Base-by-base conservation (phyloP, 768 basidiomycete species). In the Tricholoma bakamatsutake region DNA sequence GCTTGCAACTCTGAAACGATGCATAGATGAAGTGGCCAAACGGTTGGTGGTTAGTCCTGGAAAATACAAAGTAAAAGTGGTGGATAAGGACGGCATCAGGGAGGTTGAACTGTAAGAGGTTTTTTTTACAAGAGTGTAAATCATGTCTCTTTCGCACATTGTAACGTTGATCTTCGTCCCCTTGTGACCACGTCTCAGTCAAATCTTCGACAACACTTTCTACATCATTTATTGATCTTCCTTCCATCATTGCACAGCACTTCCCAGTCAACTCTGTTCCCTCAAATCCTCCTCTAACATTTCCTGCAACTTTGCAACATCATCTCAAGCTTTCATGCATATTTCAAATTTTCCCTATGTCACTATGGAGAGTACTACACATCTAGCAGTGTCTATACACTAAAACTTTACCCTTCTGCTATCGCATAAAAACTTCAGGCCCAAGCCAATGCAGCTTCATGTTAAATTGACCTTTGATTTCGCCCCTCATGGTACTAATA, bases 11-110 rank as follows among this genome's bases (percentile, higher is more conserved):
- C 75, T 98, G 56, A 84, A 79, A 66, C 85, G 93, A 60, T 98
- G 95, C 70, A 84, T 98, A 57, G 77, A 87, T 58, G 93, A 98
- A 72, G 89, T 96, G 2, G 71, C 91, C 37, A 90, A 90, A 74
- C 82, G 93, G 53, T 67, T 93, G 59, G 83, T 90, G 51, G 85
- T 96, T 56, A 82, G 83, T 59, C 85, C 89, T 1, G 87, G 84
- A 42, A 85, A 76, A 62, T 96, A 91, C 76, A 92, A 87, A 69
- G 86, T 95, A 61, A 93, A 93, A 68, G 76, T 97, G 11, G 91
- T 97, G 31, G 93, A 97, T 73, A 93, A 87, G 72, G 88, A 95
- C 66, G 95, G 95, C 50, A 78, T 90, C 24, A 80, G 92, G 53
- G 88, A 90, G 62, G 74, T 95, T 54, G 84, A 91, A 64, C 65